These are phyloP conservation scores for Pyrenophora tritici-repentis DNA, from an alignment of 2,329 filamentous ascomycete species.

Conservation along the genomic window DNA sequence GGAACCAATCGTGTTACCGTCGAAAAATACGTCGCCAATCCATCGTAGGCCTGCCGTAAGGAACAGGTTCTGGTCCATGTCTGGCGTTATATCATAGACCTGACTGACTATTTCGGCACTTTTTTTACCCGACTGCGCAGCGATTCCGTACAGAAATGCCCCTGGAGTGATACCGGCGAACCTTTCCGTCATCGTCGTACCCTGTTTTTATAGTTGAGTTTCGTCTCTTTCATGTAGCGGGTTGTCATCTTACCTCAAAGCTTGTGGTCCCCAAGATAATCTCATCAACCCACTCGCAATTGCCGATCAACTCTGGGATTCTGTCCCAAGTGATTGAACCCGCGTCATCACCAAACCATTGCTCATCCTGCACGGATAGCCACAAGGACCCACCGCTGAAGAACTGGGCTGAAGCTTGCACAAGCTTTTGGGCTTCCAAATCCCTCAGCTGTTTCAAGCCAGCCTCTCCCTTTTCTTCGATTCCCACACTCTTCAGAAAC, in stretches of 20 bases:
- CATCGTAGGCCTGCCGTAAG: slow-evolving; percentile 47
- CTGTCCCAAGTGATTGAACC: slow-evolving; percentile 26
- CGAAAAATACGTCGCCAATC: slow-evolving; percentile 52
- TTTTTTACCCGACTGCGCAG: slow-evolving; percentile 16
- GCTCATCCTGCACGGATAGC: slow-evolving; percentile 16
- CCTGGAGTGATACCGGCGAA: slow-evolving; percentile 16
- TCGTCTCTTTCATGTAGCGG: background rate
- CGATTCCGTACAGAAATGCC: slow-evolving; percentile 30
- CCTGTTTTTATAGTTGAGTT: background rate
- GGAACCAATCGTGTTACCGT: slow-evolving; percentile 30
- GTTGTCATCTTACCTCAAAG: slow-evolving; percentile 46
- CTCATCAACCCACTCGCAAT: slow-evolving; percentile 49
- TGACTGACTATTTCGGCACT: slow-evolving; percentile 25
- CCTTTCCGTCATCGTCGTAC: background rate
- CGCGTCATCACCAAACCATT: slow-evolving; percentile 20
- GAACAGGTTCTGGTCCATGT: slow-evolving; percentile 45
- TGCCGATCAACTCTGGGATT: slow-evolving; percentile 17
- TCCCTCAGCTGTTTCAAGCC: slow-evolving; percentile 14
- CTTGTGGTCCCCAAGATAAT: slow-evolving; percentile 53
- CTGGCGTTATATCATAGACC: slow-evolving; percentile 46
- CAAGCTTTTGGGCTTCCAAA: slow-evolving; percentile 15
- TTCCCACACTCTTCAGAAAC: slow-evolving; percentile 28
- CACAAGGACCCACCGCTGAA: slow-evolving; percentile 12
- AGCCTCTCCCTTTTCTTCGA: slow-evolving; percentile 17
- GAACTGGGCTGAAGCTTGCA: slow-evolving; percentile 14